phyloP scores from a whole-genome alignment of 2,329 filamentous ascomycete species.

The Neocatenulostroma microsporum region DNA sequence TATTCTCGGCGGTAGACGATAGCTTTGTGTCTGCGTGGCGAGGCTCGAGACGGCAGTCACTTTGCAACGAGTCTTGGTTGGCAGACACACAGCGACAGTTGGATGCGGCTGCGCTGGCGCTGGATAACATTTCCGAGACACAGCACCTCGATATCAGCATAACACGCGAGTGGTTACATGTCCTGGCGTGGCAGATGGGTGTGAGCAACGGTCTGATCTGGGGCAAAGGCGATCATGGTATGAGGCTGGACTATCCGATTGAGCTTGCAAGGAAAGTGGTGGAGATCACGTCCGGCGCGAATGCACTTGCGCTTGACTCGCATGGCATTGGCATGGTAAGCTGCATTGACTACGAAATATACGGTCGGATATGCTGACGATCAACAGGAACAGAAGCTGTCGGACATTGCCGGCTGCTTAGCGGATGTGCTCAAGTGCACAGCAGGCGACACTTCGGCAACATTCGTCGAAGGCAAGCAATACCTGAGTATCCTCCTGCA shows the following conservation, averaged over 20 bases:
- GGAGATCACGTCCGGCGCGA: slow-evolving; percentile 25
- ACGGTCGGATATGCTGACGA: too few species aligned
- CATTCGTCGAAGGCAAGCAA: slow-evolving; percentile 28
- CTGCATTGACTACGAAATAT: neutral
- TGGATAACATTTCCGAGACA: slow-evolving; percentile 27
- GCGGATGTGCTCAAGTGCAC: slow-evolving; percentile 30
- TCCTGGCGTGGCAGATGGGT: slow-evolving; percentile 32
- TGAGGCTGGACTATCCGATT: slow-evolving; percentile 31
- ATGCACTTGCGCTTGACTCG: slow-evolving; percentile 23
- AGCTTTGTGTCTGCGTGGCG: slow-evolving; percentile 30
- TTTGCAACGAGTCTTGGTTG: slow-evolving; percentile 30
- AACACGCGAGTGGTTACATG: slow-evolving; percentile 30
- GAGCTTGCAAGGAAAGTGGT: slow-evolving; percentile 29
- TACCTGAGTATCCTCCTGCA: slow-evolving; percentile 27
- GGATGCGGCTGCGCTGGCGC: slow-evolving; percentile 24
- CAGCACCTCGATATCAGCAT: slow-evolving; percentile 29
- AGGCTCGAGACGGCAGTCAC: slow-evolving; percentile 23
- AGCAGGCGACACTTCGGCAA: slow-evolving; percentile 26
- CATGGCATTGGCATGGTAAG: slow-evolving; percentile 32
- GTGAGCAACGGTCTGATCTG: slow-evolving; percentile 31
- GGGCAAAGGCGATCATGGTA: slow-evolving; percentile 26
- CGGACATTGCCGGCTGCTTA: slow-evolving; percentile 30
- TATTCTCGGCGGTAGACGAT: slow-evolving; percentile 30
- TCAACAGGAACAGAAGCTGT: slow-evolving; percentile 32
- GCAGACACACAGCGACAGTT: slow-evolving; percentile 28